A percentile compares a stretch with the other conserved stretches of the same genome.
These are phyloP conservation scores for Aspergillus intermedius DNA, from an alignment of 2,329 filamentous ascomycete species.

Conservation along the genomic window DNA sequence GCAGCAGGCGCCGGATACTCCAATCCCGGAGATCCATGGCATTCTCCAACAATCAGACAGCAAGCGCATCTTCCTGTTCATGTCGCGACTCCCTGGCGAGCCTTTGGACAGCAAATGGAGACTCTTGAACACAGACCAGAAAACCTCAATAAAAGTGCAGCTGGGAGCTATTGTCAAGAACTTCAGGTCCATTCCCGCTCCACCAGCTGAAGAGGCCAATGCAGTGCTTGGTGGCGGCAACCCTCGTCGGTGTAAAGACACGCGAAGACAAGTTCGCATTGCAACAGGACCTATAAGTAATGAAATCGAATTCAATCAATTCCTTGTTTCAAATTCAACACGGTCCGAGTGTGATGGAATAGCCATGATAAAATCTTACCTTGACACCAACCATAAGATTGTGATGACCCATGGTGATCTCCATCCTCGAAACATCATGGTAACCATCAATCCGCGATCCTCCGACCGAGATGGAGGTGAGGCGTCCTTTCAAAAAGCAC, in stretches of 20 bases:
- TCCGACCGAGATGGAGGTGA: constrained; percentile 3
- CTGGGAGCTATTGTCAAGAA: constrained; percentile 8
- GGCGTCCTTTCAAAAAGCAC: neutral
- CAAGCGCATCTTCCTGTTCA: constrained; percentile 9
- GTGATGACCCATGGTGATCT: constrained; percentile 7
- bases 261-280: constrained; percentile 9
- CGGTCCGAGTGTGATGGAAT: constrained; percentile 3
- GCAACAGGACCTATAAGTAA: constrained; percentile 7
- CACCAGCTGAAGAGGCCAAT: constrained; percentile 6
- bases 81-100: constrained; percentile 9
- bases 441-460: constrained; percentile 1
- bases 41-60: constrained; percentile 6
- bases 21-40: constrained; percentile 9
- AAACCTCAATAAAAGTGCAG: constrained; percentile 10
- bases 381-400: constrained; percentile 4
- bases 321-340: constrained; percentile 6
- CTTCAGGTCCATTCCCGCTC: constrained; percentile 9
- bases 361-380: constrained; percentile 10
- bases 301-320: constrained; percentile 11
- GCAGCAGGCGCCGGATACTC: constrained; percentile 5
- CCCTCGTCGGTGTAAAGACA: constrained; percentile 13
- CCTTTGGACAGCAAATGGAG: constrained; percentile 9
- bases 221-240: constrained; percentile 11
- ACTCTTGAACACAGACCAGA: constrained; percentile 4
- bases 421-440: constrained; percentile 8